These are phyloP conservation scores for Trichoderma asperellum DNA, from an alignment of 2,329 filamentous ascomycete genomes.

Conservation along the genomic window DNA sequence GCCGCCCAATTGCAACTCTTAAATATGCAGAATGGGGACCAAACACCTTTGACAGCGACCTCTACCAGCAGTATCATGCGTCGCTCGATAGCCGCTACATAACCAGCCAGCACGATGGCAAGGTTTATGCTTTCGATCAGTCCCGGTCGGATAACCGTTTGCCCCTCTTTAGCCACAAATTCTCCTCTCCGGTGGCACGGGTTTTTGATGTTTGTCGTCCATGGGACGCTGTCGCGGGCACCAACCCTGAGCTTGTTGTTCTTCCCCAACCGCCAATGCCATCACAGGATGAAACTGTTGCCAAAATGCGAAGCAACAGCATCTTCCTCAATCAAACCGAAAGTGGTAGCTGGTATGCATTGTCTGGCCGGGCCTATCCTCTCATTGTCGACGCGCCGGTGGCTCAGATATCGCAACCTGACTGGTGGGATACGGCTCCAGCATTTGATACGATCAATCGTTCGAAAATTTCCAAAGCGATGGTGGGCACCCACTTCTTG, in stretches of 20 bases:
- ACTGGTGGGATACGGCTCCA: slow-evolving; percentile 53
- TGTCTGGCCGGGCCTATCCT: slow-evolving; percentile 86
- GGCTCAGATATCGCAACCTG: slow-evolving; percentile 50
- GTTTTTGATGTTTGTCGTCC: slow-evolving; percentile 88
- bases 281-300: slow-evolving; percentile 52
- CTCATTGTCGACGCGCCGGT: slow-evolving; percentile 71
- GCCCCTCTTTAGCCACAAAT: slow-evolving; percentile 68
- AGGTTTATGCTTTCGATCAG: slow-evolving; percentile 78
- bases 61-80: slow-evolving; percentile 77
- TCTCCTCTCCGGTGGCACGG: slow-evolving; percentile 77
- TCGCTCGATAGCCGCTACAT: slow-evolving; percentile 90
- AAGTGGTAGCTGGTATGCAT: slow-evolving; percentile 88
- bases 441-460: slow-evolving; percentile 46
- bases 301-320: slow-evolving; percentile 60
- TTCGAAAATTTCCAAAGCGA: slow-evolving; percentile 59
- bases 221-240: slow-evolving; percentile 62
- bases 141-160: slow-evolving; percentile 55
- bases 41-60: slow-evolving; percentile 87
- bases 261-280: slow-evolving; percentile 82
- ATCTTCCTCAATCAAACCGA: slow-evolving; percentile 89
- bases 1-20: slow-evolving; percentile 81
- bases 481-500: slow-evolving; percentile 74
- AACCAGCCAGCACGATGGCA: slow-evolving; percentile 82
- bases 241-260: slow-evolving; percentile 76
- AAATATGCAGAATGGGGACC: slow-evolving; percentile 94